Base-by-base conservation (phyloP, 371 early-diverging fungal species). In the Apophysomyces variabilis region DNA sequence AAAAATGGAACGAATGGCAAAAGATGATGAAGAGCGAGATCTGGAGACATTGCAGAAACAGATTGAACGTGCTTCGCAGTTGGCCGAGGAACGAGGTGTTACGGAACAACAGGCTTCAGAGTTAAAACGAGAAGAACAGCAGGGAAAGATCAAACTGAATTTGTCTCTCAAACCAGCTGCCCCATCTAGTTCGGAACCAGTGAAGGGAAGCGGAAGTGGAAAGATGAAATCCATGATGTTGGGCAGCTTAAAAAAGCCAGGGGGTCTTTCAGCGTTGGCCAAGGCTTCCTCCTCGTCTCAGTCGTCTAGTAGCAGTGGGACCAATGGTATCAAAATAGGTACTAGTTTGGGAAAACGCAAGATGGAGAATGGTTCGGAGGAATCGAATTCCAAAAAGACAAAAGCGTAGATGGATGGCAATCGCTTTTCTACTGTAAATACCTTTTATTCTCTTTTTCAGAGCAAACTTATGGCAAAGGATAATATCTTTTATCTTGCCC, bases 21-120 rank as follows among this genome's bases (percentile, higher is more conserved):
- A 88, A 74, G 90, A 90, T 60, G 96, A 94, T 43, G 96, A 96
- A 59, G 93, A 96, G 71, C 81, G 94, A 32, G 93, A 94, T 37
- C 82, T 89, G 43, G 82, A 76, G 69, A 63, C 92, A 62, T 77
- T 98, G 32, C 80, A 88, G 58, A 92, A 93, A 63, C 97, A 96
- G 75, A 89, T 97, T 56, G 88, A 88, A 65, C 83, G 84, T 57
- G 96, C 95, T 7, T 71, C 83, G 7, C 85, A 85, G 61, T 63
- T 75, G 44, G 80, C 80, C 0, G 82, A 85, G 57, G 80, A 74
- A 56, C 69, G 77, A 26, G 77, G 79, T 1, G 66, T 76, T 44
- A 61, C 66, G 13, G 79, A 80, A 32, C 69, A 67, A 26, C 70
- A 71, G 62, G 72, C 74, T 12, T 86, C 92, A 0, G 94, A 89